Evolutionary conservation across 129 eudicot genomes (phyloP).

Genomic region (Solidago caesia): DNA sequence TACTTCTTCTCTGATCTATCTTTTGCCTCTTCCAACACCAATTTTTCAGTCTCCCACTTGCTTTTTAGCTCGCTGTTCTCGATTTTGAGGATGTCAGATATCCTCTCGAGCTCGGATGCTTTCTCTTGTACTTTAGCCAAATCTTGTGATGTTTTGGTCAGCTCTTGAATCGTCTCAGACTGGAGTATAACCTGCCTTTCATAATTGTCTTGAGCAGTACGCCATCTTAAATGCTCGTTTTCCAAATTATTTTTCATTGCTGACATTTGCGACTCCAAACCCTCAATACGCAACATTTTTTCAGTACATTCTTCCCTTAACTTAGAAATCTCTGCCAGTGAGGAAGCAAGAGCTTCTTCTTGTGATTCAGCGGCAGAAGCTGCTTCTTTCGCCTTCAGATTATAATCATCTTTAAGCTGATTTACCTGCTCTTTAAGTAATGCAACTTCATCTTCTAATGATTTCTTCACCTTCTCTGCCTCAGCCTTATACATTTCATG

Average conservation of each 20-base stretch:
- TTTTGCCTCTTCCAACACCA: slow-evolving; percentile 51
- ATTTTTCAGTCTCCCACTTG: slow-evolving; percentile 74
- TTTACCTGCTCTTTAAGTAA: slow-evolving; percentile 55
- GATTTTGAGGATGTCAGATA: slow-evolving; percentile 46
- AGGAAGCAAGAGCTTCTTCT: slow-evolving; percentile 69
- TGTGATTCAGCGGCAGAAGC: slow-evolving; percentile 58
- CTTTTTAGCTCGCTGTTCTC: slow-evolving; percentile 75
- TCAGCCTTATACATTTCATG: slow-evolving; percentile 64
- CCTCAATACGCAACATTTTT: slow-evolving; percentile 48
- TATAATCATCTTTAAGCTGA: slow-evolving; percentile 69
- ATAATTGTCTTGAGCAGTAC: slow-evolving; percentile 76
- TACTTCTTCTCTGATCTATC: slow-evolving; percentile 65
- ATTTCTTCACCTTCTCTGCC: slow-evolving; percentile 60
- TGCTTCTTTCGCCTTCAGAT: slow-evolving; percentile 58
- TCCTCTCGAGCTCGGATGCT: slow-evolving; percentile 61
- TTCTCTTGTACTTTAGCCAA: slow-evolving; percentile 61
- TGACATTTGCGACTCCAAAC: slow-evolving; percentile 59
- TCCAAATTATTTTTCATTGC: slow-evolving; percentile 69
- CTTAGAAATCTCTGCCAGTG: slow-evolving; percentile 52
- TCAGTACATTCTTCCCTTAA: slow-evolving; percentile 57
- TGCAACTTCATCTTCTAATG: slow-evolving; percentile 64
- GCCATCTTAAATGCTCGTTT: slow-evolving; percentile 72
- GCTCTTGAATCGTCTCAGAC: slow-evolving; percentile 89
- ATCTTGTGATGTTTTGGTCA: slow-evolving; percentile 85
- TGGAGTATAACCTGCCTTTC: slow-evolving; percentile 95